Conservation (phyloP, 208 protist genomes). For the Sergeia podlipaevii region DNA sequence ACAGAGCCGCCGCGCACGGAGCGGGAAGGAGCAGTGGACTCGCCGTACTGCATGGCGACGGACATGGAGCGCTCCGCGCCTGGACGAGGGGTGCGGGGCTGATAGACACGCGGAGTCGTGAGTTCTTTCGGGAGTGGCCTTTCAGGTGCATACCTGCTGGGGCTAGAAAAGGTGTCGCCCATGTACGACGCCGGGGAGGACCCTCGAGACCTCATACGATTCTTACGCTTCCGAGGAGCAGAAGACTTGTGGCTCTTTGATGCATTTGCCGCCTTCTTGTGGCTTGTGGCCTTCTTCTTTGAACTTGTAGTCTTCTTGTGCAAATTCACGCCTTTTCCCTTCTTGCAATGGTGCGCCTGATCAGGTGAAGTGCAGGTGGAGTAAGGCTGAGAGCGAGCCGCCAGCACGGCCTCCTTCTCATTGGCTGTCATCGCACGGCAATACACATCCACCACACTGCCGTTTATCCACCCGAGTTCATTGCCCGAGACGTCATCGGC, state of each 20-base stretch:
- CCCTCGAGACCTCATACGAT: no score
- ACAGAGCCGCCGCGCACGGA: background rate
- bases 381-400: no score
- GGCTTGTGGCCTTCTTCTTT: constrained; percentile 5
- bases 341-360: background rate
- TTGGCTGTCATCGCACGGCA: background rate
- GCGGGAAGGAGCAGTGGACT: background rate
- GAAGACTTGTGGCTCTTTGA: no score
- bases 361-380: no score
- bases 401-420: background rate
- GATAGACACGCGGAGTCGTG: constrained; percentile 28
- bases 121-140: constrained; percentile 18
- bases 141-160: no score
- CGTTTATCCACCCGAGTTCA: constrained; percentile 7
- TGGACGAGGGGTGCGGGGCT: constrained; percentile 23
- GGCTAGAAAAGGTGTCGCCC: no score
- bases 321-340: background rate
- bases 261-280: constrained; percentile 2
- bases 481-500: background rate
- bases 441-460: constrained; percentile 3
- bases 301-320: background rate
- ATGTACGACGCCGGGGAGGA: no score
- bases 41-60: background rate
- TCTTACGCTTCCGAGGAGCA: background rate
- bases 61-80: constrained; percentile 10